phyloP scores from a whole-genome alignment of 225 moss, liverwort and hornwort species.

The Polytrichum formosum region DNA sequence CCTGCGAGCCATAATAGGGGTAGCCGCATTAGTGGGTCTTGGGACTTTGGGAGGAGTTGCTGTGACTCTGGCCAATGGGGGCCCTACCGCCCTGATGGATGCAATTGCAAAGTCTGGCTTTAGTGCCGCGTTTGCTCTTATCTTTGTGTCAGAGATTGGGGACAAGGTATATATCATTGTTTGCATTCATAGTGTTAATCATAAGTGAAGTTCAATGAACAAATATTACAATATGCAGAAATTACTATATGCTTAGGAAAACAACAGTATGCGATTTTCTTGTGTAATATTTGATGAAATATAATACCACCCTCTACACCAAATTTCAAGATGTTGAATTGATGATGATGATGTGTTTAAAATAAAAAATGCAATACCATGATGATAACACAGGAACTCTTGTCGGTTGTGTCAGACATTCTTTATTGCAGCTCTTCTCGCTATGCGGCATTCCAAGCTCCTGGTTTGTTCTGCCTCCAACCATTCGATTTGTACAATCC shows the following conservation, averaged over 20 bases:
- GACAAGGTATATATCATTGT: conserved; percentile 39
- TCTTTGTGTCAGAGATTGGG: conserved; percentile 89
- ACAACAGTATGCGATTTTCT: too few relatives aligned
- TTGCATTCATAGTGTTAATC: too few relatives aligned
- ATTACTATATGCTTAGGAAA: too few relatives aligned
- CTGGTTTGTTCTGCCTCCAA: conserved; percentile 42
- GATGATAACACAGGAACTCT: too few relatives aligned
- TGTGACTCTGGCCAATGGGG: conserved; percentile 59
- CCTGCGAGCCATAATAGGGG: conserved; percentile 58
- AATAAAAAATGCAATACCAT: too few relatives aligned
- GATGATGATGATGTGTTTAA: too few relatives aligned
- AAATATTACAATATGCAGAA: too few relatives aligned
- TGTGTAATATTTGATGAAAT: too few relatives aligned
- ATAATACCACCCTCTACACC: too few relatives aligned
- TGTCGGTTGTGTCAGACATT: conserved; percentile 55
- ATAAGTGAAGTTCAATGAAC: too few relatives aligned
- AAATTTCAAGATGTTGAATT: too few relatives aligned
- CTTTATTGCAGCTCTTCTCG: conserved; percentile 93
- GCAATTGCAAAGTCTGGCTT: conserved; percentile 91
- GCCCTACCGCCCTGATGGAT: conserved; percentile 65
- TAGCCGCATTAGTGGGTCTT: conserved; percentile 56
- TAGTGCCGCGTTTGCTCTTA: conserved; percentile 87
- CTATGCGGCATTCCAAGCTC: conserved; percentile 84
- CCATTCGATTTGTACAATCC: neutral
- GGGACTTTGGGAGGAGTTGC: conserved; percentile 60